A percentile compares a stretch with the other conserved stretches of the same genome.
These are phyloP conservation scores for Besnoitia besnoiti DNA, from an alignment of 169 alveolate species.

Conservation along the genomic window DNA sequence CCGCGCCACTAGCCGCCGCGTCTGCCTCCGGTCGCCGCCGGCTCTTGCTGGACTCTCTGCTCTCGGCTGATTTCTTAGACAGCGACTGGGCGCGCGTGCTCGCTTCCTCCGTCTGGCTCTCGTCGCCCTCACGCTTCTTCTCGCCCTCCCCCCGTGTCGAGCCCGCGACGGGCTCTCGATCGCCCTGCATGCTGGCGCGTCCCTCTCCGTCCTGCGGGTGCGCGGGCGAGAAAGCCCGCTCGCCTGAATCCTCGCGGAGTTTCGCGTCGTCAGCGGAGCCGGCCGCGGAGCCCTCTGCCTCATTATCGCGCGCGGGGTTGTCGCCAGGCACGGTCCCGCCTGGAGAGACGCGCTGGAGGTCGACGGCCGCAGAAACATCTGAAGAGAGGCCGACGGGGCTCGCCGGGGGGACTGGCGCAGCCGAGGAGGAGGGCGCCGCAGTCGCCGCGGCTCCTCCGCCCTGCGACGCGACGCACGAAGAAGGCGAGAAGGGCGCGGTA, in stretches of 20 bases:
- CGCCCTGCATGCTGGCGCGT: too few relatives aligned
- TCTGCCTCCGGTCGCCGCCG: background rate
- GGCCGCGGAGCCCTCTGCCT: too few relatives aligned
- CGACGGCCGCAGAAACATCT: background rate
- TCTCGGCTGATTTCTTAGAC: background rate
- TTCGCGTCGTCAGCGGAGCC: too few relatives aligned
- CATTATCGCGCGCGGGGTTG: background rate
- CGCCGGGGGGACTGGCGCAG: background rate
- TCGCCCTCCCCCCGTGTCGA: background rate
- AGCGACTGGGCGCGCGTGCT: background rate
- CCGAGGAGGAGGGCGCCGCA: background rate
- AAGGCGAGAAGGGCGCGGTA: too few relatives aligned
- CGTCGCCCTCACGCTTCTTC: background rate
- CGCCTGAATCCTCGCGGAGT: too few relatives aligned
- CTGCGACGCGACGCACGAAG: too few relatives aligned
- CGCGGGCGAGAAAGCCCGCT: too few relatives aligned
- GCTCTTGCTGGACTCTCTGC: background rate
- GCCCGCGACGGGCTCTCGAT: too few relatives aligned
- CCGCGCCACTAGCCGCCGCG: background rate
- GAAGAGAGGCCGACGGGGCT: background rate
- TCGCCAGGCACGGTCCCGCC: background rate
- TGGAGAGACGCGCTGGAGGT: background rate
- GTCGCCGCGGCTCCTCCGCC: too few relatives aligned
- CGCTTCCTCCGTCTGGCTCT: background rate
- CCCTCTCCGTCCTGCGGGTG: too few relatives aligned